Evolutionary conservation across 176 grass and related monocot species (phyloP), one percentile per base, ranked within the genome.

Genomic region (Juncus effusus): DNA sequence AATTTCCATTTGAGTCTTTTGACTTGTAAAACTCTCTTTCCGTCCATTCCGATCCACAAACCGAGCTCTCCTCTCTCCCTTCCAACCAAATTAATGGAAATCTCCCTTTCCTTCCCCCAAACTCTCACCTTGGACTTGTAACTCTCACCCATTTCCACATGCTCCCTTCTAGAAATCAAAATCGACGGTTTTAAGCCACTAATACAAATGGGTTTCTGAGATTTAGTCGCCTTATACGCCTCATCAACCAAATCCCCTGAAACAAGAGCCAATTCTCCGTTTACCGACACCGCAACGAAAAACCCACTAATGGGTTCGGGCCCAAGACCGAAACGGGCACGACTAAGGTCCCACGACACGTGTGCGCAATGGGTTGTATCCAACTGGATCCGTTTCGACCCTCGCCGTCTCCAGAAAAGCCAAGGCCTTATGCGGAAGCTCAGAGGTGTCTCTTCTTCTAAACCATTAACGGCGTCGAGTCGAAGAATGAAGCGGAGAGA

Each of bases 1-100:
- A 95, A 95, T 74, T 90, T 95, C 90, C 90, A 95, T 52, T 86
- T 83, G 35, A 90, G 54, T 13, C 86, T 78, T 35, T 86, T 83
- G 1, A 95, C 77, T 56, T 86, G 90, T 40, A 90, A 83, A 44
- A 86, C 56, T 9, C 71, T 66, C 40, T 89, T 59, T 38, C 90
- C 83, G 64, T 95, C 90, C 42, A 95, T 58, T 47, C 61, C 73
- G 41, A 95, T 10, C 36, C 74, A 89, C 79, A 95, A 78, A 38
- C 83, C 86, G 1, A 86, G 78, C 39, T 90, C 70, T 7, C 67
- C 78, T 9, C 66, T 78, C 36, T 74, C 81, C 45, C 74, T 81
- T 9, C 73, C 56, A n/a, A 74, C 80, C 38, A 95, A 76, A 44
- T 79, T 74, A 60, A 95, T 82, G 58, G 77, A 89, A 80, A 95